phyloP scores from a whole-genome alignment of 2,329 filamentous ascomycete species.

The Pyrenochaeta sp. region DNA sequence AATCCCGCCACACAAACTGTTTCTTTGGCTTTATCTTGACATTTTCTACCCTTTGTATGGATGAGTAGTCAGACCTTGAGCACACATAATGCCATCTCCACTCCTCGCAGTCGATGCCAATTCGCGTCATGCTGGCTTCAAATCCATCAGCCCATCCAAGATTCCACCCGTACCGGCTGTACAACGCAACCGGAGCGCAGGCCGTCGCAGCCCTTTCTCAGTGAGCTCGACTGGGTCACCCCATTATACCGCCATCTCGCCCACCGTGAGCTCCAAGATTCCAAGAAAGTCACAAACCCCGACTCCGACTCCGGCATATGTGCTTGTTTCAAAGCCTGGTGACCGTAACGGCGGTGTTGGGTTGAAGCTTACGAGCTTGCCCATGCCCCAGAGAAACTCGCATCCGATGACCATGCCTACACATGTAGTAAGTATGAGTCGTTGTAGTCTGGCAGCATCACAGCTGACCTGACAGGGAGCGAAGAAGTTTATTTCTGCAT shows the following conservation, averaged over 20 bases:
- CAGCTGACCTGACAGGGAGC: constrained; percentile 12
- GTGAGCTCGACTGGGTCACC: constrained; percentile 22
- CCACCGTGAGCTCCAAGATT: constrained; percentile 33
- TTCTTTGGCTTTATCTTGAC: background rate
- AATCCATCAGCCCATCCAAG: constrained; percentile 9
- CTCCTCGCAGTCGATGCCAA: constrained; percentile 17
- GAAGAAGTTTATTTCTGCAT: constrained; percentile 4
- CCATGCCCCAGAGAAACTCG: background rate
- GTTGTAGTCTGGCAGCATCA: background rate
- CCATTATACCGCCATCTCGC: constrained; percentile 9
- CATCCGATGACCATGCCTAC: background rate
- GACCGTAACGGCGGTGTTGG: background rate
- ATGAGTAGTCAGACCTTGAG: background rate
- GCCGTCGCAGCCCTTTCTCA: constrained; percentile 14
- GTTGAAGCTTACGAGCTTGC: constrained; percentile 4
- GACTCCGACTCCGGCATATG: constrained; percentile 1
- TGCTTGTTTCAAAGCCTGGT: background rate
- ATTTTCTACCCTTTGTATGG: background rate
- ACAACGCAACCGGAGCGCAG: background rate
- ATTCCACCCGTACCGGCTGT: constrained; percentile 14
- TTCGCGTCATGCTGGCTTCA: constrained; percentile 10
- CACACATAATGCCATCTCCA: constrained; percentile 17
- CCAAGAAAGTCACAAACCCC: constrained; percentile 33
- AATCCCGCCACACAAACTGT: background rate
- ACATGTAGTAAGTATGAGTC: constrained; percentile 3